Conservation (phyloP, 345 rosid genomes). For the Salix purpurea region DNA sequence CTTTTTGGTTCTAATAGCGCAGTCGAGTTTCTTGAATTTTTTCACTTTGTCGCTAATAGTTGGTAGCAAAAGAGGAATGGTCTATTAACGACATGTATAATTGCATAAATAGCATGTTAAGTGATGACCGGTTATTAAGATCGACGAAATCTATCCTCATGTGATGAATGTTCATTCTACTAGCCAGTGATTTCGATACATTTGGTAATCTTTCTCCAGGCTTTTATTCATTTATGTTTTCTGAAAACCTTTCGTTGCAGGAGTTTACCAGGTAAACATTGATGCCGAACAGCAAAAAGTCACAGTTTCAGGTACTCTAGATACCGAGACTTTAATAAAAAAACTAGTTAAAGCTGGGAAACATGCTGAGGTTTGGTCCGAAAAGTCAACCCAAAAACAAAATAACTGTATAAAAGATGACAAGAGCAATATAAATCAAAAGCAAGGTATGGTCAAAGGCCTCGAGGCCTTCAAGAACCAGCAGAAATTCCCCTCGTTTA, state of each 20-base stretch:
- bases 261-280: slow-evolving; percentile 63
- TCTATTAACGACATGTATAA: background rate
- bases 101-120: background rate
- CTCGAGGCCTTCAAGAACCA: slow-evolving; percentile 48
- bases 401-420: slow-evolving; percentile 35
- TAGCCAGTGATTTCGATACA: background rate
- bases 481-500: slow-evolving; percentile 29
- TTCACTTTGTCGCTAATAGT: background rate
- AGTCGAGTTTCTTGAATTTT: background rate
- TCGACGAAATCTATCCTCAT: background rate
- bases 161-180: background rate
- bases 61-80: background rate
- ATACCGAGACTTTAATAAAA: slow-evolving; percentile 57
- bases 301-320: slow-evolving; percentile 63
- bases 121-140: slow-evolving; percentile 1
- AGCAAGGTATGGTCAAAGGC: slow-evolving; percentile 41
- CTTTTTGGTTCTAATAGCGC: background rate
- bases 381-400: slow-evolving; percentile 44
- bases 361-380: slow-evolving; percentile 74
- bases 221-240: background rate
- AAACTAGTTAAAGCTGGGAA: slow-evolving; percentile 67
- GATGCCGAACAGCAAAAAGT: slow-evolving; percentile 80
- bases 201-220: background rate
- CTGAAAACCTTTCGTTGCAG: slow-evolving; percentile 24
- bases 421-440: slow-evolving; percentile 40